Percentiles rank a stretch among this genome's conserved stretches.
Evolutionary conservation across 2,329 filamentous ascomycete species (phyloP).

Genomic region (Beauveria sp.): DNA sequence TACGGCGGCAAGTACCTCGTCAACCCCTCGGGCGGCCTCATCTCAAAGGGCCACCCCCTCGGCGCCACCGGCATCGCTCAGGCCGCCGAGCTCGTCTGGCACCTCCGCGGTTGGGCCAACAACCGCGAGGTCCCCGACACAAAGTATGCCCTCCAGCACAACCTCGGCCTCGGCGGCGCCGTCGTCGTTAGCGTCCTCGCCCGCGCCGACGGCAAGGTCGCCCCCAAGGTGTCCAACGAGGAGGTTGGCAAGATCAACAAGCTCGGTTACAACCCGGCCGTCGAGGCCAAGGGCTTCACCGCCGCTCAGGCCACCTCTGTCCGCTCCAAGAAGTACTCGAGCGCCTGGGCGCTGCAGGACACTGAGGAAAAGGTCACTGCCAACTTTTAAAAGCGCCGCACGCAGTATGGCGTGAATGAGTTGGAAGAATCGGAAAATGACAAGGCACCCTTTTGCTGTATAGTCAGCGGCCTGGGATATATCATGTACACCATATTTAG

Average conservation of each 20-base stretch:
- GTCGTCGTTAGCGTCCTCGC: conserved; percentile 86
- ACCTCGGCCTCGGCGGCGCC: conserved; percentile 84
- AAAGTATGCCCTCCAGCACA: conserved; percentile 76
- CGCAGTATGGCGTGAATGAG: not conserved
- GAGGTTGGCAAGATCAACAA: conserved; percentile 59
- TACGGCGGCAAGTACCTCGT: conserved; percentile 79
- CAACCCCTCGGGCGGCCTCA: conserved; percentile 90
- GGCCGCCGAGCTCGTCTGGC: conserved; percentile 92
- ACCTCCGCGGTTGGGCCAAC: conserved; percentile 91
- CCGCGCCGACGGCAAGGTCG: conserved; percentile 66
- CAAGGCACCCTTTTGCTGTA: not conserved
- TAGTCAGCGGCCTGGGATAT: conserved; percentile 8
- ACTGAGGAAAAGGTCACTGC: conserved; percentile 33
- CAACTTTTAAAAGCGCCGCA: conserved; percentile 21
- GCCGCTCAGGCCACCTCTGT: conserved; percentile 63
- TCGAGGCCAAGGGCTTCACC: conserved; percentile 83
- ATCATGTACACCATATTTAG: conserved; percentile 11
- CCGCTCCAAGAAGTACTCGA: conserved; percentile 57
- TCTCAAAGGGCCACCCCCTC: conserved; percentile 92
- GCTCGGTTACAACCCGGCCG: conserved; percentile 86
- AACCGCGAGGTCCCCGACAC: conserved; percentile 68
- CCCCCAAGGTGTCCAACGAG: conserved; percentile 50
- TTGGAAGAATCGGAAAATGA: not conserved
- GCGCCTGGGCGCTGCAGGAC: conserved; percentile 73
- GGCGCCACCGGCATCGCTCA: conserved; percentile 93